Base-by-base conservation (phyloP, 2,329 filamentous ascomycete species). In the Mollisiaceae sp. region DNA sequence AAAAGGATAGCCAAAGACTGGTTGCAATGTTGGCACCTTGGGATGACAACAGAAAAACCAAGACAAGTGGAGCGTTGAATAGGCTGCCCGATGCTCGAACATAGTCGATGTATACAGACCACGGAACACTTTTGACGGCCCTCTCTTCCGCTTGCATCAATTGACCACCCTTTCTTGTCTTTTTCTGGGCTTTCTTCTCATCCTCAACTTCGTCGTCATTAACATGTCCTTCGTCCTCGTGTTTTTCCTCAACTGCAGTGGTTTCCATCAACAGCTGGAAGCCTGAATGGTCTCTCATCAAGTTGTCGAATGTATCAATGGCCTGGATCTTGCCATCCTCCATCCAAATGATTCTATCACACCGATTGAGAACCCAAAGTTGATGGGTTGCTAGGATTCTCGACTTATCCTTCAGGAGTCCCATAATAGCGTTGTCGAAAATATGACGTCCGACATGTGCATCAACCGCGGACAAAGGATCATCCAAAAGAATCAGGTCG, bases 331-430 rank as follows among this genome's bases (percentile, higher is more conserved):
- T 87, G 54, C 95, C 95, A 18, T 89, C 88, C 63, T 97, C 91
- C 87, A 99, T 94, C 88, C 93, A 94, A 58, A 98, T 88, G 69
- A 98, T 94, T 39, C 94, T 86, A 76, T 98, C 94, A 73, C 93
- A 97, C 39, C 93, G 89, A 75, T 86, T 93, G 6, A 98, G 85
- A 6, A 98, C 94, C 82, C 96, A 95, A 15, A 98, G 86, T 77
- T 98, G 94, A 78, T 99, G 95, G 0, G 95, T 99, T 0, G 94
- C 95, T 38, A 99, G 83, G 39, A 98, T 90, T 22, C 95, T 86
- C 74, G 93, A 95, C 78, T 97, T 97, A 78, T 94, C 86, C 73
- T 91, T 92, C 62, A 98, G 82, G 11, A 98, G 83, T 8, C 94
- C 94, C 65, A 93, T 88, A 62, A 99, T 97, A 47, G 94, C 94